phyloP scores from a whole-genome alignment of 2,329 filamentous ascomycete genomes.

The Cephalotrichum gorgonifer region DNA sequence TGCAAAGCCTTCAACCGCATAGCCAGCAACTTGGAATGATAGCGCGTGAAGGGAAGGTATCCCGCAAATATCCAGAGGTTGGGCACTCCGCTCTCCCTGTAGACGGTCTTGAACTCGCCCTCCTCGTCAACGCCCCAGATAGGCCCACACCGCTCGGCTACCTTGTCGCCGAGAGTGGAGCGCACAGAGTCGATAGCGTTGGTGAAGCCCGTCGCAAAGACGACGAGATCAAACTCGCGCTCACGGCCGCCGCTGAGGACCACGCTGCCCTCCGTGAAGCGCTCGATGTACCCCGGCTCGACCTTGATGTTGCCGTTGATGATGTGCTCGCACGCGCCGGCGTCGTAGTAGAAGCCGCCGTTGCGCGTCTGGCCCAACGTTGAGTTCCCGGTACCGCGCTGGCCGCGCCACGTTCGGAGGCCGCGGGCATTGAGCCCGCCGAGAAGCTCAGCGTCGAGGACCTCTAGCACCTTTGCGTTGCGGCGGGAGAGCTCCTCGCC shows the following conservation, averaged over 20 bases:
- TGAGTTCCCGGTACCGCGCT: conserved; percentile 19
- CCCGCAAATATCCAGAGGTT: conserved; percentile 27
- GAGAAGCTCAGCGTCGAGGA: conserved; percentile 5
- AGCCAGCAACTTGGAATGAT: conserved; percentile 21
- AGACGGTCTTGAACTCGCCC: conserved; percentile 28
- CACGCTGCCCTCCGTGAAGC: conserved; percentile 20
- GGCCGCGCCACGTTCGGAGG: conserved; percentile 20
- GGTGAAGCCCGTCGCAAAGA: conserved; percentile 36
- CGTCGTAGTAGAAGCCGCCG: not conserved
- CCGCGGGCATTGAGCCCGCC: conserved; percentile 11
- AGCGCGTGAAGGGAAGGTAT: conserved; percentile 21
- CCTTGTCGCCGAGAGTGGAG: conserved; percentile 35
- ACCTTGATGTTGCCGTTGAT: not conserved
- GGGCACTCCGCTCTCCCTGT: conserved; percentile 19
- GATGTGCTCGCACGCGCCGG: not conserved
- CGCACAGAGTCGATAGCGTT: conserved; percentile 41
- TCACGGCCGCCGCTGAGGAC: conserved; percentile 19
- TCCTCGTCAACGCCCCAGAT: conserved; percentile 38
- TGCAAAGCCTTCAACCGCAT: conserved; percentile 19
- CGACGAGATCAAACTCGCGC: conserved; percentile 27
- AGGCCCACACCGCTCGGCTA: conserved; percentile 34
- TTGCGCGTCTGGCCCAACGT: conserved; percentile 18
- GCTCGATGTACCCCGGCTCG: conserved; percentile 14
- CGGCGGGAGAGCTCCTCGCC: conserved; percentile 20
- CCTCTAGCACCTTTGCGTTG: conserved; percentile 9